A percentile compares a stretch with the other conserved stretches of the same genome.
These are phyloP conservation scores for Inonotus hispidus DNA, from an alignment of 1,284 basidiomycete species.

Conservation along the genomic window DNA sequence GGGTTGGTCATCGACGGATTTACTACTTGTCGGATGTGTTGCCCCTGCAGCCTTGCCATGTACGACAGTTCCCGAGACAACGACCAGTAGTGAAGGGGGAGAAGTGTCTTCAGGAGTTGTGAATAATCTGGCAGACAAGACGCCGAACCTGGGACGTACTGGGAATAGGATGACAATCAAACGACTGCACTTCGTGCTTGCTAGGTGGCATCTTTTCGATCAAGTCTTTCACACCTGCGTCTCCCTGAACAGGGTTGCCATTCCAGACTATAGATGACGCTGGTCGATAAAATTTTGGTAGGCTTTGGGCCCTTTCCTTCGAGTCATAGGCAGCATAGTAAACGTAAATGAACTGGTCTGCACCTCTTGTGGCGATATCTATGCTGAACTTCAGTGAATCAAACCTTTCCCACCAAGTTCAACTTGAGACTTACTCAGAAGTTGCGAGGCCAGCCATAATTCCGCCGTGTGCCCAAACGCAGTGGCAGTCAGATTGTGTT, in stretches of 20 bases:
- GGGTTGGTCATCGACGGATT: conserved; percentile 67
- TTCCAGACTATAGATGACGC: conserved; percentile 79
- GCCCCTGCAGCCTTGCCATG: conserved; percentile 64
- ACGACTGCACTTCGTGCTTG: conserved; percentile 77
- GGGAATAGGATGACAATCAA: conserved; percentile 83
- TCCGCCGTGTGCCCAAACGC: not conserved
- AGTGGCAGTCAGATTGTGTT: not conserved
- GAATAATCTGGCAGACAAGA: conserved; percentile 10
- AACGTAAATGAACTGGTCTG: conserved; percentile 70
- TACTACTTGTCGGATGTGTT: conserved; percentile 43
- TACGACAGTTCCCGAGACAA: conserved; percentile 71
- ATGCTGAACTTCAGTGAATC: conserved; percentile 41
- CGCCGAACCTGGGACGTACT: conserved; percentile 39
- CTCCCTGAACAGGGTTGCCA: conserved; percentile 71
- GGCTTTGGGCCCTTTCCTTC: conserved; percentile 55
- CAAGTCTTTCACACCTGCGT: conserved; percentile 59
- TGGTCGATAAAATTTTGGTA: conserved; percentile 74
- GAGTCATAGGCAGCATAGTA: conserved; percentile 80
- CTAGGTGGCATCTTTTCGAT: conserved; percentile 66
- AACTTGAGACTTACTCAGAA: conserved; percentile 10
- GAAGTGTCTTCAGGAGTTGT: conserved; percentile 46
- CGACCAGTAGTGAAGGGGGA: conserved; percentile 72
- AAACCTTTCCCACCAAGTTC: not conserved
- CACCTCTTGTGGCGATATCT: conserved; percentile 75
- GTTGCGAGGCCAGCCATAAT: conserved; percentile 4